These are phyloP conservation scores for Terana coerulea DNA, from an alignment of 768 basidiomycete species.

Conservation along the genomic window DNA sequence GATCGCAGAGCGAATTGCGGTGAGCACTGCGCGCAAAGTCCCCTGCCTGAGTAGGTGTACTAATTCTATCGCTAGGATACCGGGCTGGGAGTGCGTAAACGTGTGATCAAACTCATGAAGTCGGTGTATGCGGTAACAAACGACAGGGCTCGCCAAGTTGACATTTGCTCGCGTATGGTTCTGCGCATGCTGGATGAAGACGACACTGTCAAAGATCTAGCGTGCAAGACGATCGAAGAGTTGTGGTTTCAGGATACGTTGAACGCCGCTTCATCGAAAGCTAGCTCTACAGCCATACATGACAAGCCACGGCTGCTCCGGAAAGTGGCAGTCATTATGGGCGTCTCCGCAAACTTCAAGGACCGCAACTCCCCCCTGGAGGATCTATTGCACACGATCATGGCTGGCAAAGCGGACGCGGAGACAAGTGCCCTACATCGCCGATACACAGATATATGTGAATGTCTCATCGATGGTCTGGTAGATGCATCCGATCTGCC, in stretches of 20 bases:
- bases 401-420: slow-evolving; percentile 61
- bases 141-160: slow-evolving; percentile 57
- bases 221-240: slow-evolving; percentile 86
- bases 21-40: slow-evolving; percentile 34
- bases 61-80: slow-evolving; percentile 61
- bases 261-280: slow-evolving; percentile 9
- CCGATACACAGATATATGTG: slow-evolving; percentile 80
- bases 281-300: slow-evolving; percentile 22
- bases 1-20: slow-evolving; percentile 88
- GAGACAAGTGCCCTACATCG: slow-evolving; percentile 52
- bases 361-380: slow-evolving; percentile 84
- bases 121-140: slow-evolving; percentile 69
- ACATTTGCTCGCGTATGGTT: slow-evolving; percentile 81
- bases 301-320: slow-evolving; percentile 54
- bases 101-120: slow-evolving; percentile 92
- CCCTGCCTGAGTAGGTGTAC: background rate
- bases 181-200: slow-evolving; percentile 90
- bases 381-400: slow-evolving; percentile 79
- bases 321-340: slow-evolving; percentile 83
- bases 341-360: slow-evolving; percentile 75
- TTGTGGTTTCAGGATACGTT: slow-evolving; percentile 68
- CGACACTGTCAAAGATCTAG: slow-evolving; percentile 91
- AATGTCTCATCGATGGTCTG: slow-evolving; percentile 80
- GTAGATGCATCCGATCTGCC: slow-evolving; percentile 82
- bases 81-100: slow-evolving; percentile 88